phyloP scores from a whole-genome alignment of 2,329 filamentous ascomycete species.

The Cercospora sp. region DNA sequence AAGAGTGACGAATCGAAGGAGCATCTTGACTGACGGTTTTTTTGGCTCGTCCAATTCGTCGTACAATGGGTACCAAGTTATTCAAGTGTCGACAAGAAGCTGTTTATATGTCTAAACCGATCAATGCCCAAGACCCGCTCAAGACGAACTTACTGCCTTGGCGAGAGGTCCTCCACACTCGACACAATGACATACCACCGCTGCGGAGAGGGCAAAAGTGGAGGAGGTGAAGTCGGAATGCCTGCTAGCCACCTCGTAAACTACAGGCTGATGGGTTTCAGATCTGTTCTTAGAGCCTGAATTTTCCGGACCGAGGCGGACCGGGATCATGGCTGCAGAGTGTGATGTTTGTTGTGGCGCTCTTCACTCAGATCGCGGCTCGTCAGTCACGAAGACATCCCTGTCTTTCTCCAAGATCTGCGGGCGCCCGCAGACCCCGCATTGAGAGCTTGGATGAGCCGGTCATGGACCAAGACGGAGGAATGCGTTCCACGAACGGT shows the following conservation, averaged over 20 bases:
- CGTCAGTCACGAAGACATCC: background rate
- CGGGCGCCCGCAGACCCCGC: background rate
- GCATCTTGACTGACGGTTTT: background rate
- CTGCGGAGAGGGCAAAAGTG: background rate
- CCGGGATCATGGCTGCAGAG: background rate
- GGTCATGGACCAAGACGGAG: slow-evolving; percentile 1
- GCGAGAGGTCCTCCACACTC: background rate
- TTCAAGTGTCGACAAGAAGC: background rate
- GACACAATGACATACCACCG: background rate
- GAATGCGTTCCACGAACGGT: slow-evolving; percentile 7
- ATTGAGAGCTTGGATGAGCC: background rate
- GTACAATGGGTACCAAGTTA: background rate
- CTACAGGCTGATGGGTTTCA: background rate
- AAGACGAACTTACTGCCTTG: background rate
- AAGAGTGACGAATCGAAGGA: slow-evolving; percentile 3
- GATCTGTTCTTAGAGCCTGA: background rate
- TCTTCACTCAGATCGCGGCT: background rate
- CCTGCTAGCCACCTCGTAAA: background rate
- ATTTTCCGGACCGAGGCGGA: slow-evolving; percentile 3
- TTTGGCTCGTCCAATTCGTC: background rate
- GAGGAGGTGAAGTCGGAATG: background rate
- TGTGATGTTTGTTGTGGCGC: background rate
- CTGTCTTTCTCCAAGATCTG: slow-evolving; percentile 2
- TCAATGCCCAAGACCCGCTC: background rate
- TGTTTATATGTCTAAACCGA: background rate